A percentile compares a stretch with the other conserved stretches of the same genome.
Evolutionary conservation across 2,329 filamentous ascomycete genomes (phyloP).

Genomic region (Ambrosiella beaveri): DNA sequence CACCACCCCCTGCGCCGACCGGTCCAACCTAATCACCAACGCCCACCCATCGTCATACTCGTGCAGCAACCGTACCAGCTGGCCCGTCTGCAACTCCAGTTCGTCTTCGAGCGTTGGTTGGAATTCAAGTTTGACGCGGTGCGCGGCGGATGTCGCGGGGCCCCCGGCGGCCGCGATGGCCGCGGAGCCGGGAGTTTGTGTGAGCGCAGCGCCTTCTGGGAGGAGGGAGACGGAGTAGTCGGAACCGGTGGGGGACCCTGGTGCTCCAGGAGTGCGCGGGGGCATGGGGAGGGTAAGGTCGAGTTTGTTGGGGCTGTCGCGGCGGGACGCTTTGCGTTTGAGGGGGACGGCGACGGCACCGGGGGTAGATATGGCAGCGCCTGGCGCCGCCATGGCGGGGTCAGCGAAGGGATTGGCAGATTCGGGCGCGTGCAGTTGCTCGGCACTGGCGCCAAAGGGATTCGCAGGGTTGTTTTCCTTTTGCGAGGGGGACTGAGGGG

Average conservation of each 20-base stretch:
- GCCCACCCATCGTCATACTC: conserved; percentile 99
- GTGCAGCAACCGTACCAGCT: conserved; percentile 75
- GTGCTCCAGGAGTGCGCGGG: conserved; percentile 19
- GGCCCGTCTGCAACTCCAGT: conserved; percentile 60
- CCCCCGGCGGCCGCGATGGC: conserved; percentile 47
- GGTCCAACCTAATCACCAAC: conserved; percentile 78
- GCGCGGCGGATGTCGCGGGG: conserved; percentile 47
- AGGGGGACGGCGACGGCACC: conserved; percentile 26
- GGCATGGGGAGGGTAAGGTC: conserved; percentile 34
- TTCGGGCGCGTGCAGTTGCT: conserved; percentile 20
- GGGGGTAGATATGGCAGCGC: neutral
- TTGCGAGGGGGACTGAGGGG: conserved; percentile 10
- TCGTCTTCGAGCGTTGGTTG: conserved; percentile 86
- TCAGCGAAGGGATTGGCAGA: conserved; percentile 45
- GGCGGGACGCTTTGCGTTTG: conserved; percentile 38
- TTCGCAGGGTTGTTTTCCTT: conserved; percentile 39
- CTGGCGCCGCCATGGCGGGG: conserved; percentile 23
- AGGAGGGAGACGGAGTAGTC: conserved; percentile 44
- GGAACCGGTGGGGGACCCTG: conserved; percentile 41
- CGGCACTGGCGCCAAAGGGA: conserved; percentile 49
- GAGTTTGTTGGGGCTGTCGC: conserved; percentile 31
- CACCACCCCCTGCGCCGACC: conserved; percentile 80
- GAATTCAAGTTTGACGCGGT: conserved; percentile 90
- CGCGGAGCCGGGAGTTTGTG: conserved; percentile 33
- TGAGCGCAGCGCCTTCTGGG: conserved; percentile 28